Evolutionary conservation across 768 basidiomycete species (phyloP), one percentile per base, ranked within the genome.

Genomic region (Termitomyces sp.): DNA sequence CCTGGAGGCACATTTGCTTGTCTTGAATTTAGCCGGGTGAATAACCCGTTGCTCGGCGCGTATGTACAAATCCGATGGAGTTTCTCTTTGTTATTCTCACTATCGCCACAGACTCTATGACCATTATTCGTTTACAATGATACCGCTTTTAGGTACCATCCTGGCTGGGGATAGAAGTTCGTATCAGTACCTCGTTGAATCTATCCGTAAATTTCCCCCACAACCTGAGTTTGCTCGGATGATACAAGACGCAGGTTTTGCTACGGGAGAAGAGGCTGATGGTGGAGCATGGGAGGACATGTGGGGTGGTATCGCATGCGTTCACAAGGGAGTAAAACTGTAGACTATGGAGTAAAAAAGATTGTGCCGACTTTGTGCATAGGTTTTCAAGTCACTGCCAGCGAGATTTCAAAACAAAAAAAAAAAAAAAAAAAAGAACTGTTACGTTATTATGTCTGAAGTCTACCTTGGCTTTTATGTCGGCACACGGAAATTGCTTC

Each of bases 131-230:
- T 99, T 99, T 79, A 84, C 89, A 0, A 81, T 98, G 58, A 97
- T 99, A 66, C 97, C 97, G 2, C 76, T 96, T 19, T 73, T 99
- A 46, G 97, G 97, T n/a, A 96, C 94, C 19, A 91, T 99, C 62
- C 75, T 99, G n/a, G 91, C 94, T 10, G 90, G 91, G 0, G 96
- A 99, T 71, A 81, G 96, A 21, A 88, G 84, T 21, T 96, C 94
- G 6, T 99, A 99, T 70, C 94, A 98, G 69, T 98, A 99, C 70
- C 81, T 99, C 44, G 93, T 98, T 43, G 97, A 99, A 71, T 97
- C 94, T 11, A 98, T 99, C 64, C 88, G 94, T 42, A 85, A 83
- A 63, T 98, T 98, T 77, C 95, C 95, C 28, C 78, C 83, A 11
- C 95, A 97, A 69, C 75, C 81, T 8, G 86, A 90, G 55, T 98